A percentile compares a stretch with the other conserved stretches of the same genome.
Conservation (phyloP, 2,329 filamentous ascomycete species). For the Penicillium sp. region DNA sequence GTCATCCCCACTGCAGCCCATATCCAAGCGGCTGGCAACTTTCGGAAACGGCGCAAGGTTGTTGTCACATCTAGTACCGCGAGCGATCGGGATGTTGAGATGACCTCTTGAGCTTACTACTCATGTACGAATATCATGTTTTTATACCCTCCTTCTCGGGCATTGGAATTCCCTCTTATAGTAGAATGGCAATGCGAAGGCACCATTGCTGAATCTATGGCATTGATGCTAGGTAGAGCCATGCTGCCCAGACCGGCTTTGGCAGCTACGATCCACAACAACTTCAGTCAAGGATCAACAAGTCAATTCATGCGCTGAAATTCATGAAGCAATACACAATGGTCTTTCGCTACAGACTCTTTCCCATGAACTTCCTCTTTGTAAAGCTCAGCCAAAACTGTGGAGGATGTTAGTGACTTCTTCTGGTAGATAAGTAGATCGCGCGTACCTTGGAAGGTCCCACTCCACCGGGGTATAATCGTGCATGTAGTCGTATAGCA, state of each 20-base stretch:
- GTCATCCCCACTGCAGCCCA: slow-evolving; percentile 73
- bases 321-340: slow-evolving; percentile 25
- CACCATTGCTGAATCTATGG: too few species aligned
- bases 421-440: background rate
- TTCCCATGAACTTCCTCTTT: slow-evolving; percentile 99
- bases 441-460: slow-evolving; percentile 57
- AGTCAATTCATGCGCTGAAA: slow-evolving; percentile 23
- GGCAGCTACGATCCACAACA: slow-evolving; percentile 7
- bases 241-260: slow-evolving; percentile 8
- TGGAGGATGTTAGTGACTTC: slow-evolving; percentile 31
- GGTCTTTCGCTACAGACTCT: slow-evolving; percentile 58
- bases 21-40: slow-evolving; percentile 73
- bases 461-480: slow-evolving; percentile 73
- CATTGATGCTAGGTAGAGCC: too few species aligned
- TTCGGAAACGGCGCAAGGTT: slow-evolving; percentile 60
- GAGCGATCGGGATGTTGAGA: slow-evolving; percentile 28
- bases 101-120: slow-evolving; percentile 21
- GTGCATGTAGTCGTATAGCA: slow-evolving; percentile 70
- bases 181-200: too few species aligned
- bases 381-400: slow-evolving; percentile 99
- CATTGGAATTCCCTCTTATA: background rate
- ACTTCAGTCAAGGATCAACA: slow-evolving; percentile 8
- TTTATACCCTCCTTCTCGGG: background rate
- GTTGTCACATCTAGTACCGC: slow-evolving; percentile 29
- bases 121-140: slow-evolving; percentile 19